Evolutionary conservation across 352 stramenopile genomes (phyloP).

Genomic region (Pythium aristosporum): DNA sequence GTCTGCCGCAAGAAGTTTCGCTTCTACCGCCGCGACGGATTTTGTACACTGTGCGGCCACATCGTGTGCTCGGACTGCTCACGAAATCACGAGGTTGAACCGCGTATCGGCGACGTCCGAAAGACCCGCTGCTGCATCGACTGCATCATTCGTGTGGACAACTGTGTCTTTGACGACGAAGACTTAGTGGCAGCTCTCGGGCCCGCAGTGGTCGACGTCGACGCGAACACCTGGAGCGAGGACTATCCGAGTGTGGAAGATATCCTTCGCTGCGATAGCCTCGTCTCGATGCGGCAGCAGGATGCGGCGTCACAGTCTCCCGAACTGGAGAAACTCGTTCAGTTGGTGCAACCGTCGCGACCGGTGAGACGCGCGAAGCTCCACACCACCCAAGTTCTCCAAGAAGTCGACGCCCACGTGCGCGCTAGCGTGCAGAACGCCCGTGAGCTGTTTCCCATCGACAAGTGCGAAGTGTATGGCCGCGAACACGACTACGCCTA

Average conservation of each 20-base stretch:
- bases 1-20: constrained; percentile 53
- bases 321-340: neutral
- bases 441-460: neutral
- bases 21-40: constrained; percentile 43
- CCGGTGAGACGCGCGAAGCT: neutral
- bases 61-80: constrained; percentile 55
- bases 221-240: constrained; percentile 41
- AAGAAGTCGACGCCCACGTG: neutral
- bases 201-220: constrained; percentile 39
- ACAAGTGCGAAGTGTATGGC: constrained; percentile 29
- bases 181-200: constrained; percentile 45
- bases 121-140: constrained; percentile 60
- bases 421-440: neutral
- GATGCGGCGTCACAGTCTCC: neutral
- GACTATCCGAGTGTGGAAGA: neutral
- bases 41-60: constrained; percentile 59
- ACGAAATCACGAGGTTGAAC: constrained; percentile 51
- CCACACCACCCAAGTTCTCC: neutral
- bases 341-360: neutral
- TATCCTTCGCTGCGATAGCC: constrained; percentile 28
- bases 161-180: constrained; percentile 58
- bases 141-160: constrained; percentile 55
- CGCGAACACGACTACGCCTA: constrained; percentile 47
- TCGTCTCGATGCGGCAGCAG: neutral
- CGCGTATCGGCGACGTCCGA: constrained; percentile 36